phyloP scores from a whole-genome alignment of 208 protist genomes.

The Naegleria gruberi region DNA sequence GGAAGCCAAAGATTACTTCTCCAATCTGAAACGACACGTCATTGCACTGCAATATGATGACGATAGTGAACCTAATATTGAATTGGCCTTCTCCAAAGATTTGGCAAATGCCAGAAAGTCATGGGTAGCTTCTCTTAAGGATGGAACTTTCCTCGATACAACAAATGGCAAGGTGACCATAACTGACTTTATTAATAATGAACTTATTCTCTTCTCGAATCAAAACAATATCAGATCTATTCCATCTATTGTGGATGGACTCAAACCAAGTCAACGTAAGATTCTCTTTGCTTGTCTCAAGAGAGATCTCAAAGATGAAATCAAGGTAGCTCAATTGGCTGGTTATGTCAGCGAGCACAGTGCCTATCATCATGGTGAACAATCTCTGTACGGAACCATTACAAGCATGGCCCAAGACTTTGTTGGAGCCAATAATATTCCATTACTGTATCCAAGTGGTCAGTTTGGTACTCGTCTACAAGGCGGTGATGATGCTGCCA shows the following conservation, averaged over 20 bases:
- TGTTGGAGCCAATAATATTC: conserved; percentile 98
- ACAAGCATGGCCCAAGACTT: conserved; percentile 98
- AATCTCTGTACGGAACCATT: conserved; percentile 92
- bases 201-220: conserved; percentile 97
- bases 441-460: conserved; percentile 92
- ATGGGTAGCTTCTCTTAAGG: conserved; percentile 76
- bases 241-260: conserved; percentile 88
- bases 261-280: conserved; percentile 99
- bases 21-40: conserved; percentile 71
- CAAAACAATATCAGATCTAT: conserved; percentile 73
- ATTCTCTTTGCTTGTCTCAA: conserved; percentile 97
- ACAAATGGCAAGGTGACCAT: conserved; percentile 69
- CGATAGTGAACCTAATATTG: conserved; percentile 79
- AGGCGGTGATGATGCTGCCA: conserved; percentile 94
- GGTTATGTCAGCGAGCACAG: conserved; percentile 93
- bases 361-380: conserved; percentile 99
- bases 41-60: conserved; percentile 67
- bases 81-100: conserved; percentile 96
- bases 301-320: conserved; percentile 82
- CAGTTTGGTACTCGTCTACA: conserved; percentile 97
- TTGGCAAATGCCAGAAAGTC: conserved; percentile 93
- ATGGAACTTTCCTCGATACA: conserved; percentile 64
- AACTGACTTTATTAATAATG: conserved; percentile 95
- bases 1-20: conserved; percentile 99
- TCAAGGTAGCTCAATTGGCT: conserved; percentile 98